Conservation (phyloP, 768 basidiomycete species). For the Lactarius pseudohatsudake region DNA sequence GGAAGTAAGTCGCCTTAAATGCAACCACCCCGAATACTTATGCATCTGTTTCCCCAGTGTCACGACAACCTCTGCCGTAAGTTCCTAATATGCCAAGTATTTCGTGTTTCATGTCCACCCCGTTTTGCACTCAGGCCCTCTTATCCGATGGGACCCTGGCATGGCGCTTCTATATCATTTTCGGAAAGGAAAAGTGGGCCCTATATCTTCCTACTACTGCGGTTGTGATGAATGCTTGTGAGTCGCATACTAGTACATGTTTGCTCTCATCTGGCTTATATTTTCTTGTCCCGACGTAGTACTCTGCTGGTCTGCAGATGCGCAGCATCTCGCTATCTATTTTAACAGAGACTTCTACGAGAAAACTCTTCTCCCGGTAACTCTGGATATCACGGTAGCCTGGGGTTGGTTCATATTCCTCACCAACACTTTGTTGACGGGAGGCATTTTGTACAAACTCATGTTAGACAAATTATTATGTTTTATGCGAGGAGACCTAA, state of each 20-base stretch:
- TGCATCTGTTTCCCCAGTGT: slow-evolving; percentile 2
- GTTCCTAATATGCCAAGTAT: background rate
- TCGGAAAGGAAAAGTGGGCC: slow-evolving; percentile 27
- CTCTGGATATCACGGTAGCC: slow-evolving; percentile 30
- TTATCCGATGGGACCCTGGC: slow-evolving; percentile 32
- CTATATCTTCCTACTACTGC: slow-evolving; percentile 28
- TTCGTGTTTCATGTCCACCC: background rate
- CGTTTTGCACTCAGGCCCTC: slow-evolving; percentile 25
- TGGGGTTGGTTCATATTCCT: slow-evolving; percentile 34
- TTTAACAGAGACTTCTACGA: slow-evolving; percentile 22
- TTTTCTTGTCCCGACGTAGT: slow-evolving; percentile 16
- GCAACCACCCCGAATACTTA: background rate
- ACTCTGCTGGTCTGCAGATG: slow-evolving; percentile 31
- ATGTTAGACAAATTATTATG: slow-evolving; percentile 22
- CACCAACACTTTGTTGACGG: slow-evolving; percentile 31
- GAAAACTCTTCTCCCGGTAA: slow-evolving; percentile 23
- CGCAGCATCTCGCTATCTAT: slow-evolving; percentile 29
- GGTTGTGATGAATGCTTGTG: slow-evolving; percentile 29
- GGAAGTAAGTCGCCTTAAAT: slow-evolving; percentile 11
- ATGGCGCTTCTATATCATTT: slow-evolving; percentile 33
- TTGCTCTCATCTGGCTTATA: background rate
- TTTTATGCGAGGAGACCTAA: background rate
- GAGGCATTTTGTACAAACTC: slow-evolving; percentile 30
- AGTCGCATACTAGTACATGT: background rate
- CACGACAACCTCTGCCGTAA: slow-evolving; percentile 18